Evolutionary conservation across 768 basidiomycete species (phyloP), one percentile per base, ranked within the genome.

Genomic region (Cubamyces sp.): DNA sequence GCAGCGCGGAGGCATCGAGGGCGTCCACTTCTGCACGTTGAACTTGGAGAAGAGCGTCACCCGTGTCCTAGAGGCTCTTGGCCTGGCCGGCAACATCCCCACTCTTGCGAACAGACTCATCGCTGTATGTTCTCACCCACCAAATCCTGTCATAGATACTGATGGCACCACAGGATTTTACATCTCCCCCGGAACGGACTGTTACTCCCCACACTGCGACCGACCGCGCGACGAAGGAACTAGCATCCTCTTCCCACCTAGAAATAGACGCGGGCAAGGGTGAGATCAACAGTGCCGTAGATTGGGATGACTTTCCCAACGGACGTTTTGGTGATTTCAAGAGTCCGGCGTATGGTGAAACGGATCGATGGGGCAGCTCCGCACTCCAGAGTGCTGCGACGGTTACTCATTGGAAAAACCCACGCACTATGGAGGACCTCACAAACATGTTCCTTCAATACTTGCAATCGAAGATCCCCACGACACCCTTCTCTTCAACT

Each of bases 301-400:
- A 85, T 19, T 94, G 92, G 92, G 92, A 94, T 69, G 97, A 99
- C 70, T 98, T 98, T 73, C 97, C 97, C 7, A 99, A 99, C 72
- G 97, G 97, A 39, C 89, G 97, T 11, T 98, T 98, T 74, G 97
- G 97, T 64, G 97, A 98, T 74, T 92, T 91, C 72, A 92, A 97
- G 70, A 96, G 94, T 78, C 97, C 97, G 21, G 97, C 97, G 0
- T 99, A 90, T 68, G 97, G 97, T 48, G 79, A 80, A 37, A 86
- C 85, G 69, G 88, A 87, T 63, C 88, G 81, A 2, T 94, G 91
- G 90, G 90, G 91, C 57, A 86, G 87, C 40, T 81, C 84, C 12
- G 81, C 79, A 46, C 78, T 89, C 63, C 47, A 94, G 91, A 82
- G 84, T 40, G 77, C 77, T 21, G 84, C 87, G 69, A 83, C 85